phyloP scores from a whole-genome alignment of 768 basidiomycete genomes.

The Suillus luteus region DNA sequence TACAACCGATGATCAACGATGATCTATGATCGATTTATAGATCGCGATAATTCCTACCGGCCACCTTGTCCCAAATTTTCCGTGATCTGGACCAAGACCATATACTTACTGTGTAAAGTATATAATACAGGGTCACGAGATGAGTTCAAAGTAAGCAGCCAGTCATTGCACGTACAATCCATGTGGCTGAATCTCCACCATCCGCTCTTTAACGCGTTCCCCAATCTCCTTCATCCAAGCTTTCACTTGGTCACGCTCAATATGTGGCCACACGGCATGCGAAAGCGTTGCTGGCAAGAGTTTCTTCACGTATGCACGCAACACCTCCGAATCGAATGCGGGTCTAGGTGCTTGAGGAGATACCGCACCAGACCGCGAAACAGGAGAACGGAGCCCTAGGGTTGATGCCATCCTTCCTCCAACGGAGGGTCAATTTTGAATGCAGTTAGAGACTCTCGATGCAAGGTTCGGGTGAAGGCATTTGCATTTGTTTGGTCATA shows the following conservation, averaged over 20 bases:
- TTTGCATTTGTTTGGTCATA: constrained; percentile 26
- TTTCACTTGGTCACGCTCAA: constrained; percentile 70
- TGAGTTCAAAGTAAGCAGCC: constrained; percentile 6
- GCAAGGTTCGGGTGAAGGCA: not conserved
- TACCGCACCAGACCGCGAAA: constrained; percentile 60
- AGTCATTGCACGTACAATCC: constrained; percentile 67
- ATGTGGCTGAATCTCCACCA: constrained; percentile 78
- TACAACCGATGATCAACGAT: constrained; percentile 30
- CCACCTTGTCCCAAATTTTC: constrained; percentile 87
- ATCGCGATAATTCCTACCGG: constrained; percentile 50
- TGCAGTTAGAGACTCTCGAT: not conserved
- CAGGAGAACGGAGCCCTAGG: constrained; percentile 57
- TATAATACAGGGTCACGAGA: constrained; percentile 14
- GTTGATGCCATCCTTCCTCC: constrained; percentile 26
- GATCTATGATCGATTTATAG: constrained; percentile 10
- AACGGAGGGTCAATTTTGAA: not conserved
- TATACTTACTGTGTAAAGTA: constrained; percentile 65
- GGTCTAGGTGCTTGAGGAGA: constrained; percentile 49
- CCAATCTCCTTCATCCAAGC: constrained; percentile 84
- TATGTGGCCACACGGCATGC: constrained; percentile 62
- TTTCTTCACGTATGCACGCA: constrained; percentile 82
- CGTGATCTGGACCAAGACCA: constrained; percentile 82
- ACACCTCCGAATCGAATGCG: constrained; percentile 68
- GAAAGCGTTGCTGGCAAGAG: constrained; percentile 72
- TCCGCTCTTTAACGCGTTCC: constrained; percentile 82